A percentile compares a stretch with the other conserved stretches of the same genome.
Conservation (phyloP, 305 asterid species). For the Solanum aculeatissimum region DNA sequence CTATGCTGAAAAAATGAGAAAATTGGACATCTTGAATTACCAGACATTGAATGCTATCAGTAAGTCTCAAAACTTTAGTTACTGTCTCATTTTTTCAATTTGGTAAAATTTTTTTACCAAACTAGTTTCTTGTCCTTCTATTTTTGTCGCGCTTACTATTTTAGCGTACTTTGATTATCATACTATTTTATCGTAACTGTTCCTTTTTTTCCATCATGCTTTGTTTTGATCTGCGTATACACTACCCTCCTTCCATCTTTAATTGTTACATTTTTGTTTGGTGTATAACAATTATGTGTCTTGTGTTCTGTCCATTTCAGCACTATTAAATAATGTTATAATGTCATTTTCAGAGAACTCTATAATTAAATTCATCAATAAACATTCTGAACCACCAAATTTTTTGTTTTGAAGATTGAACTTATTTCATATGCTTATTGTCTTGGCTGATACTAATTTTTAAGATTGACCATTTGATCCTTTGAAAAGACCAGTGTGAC, state of each 20-base stretch:
- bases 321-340: not conserved
- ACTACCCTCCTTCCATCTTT: not conserved
- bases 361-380: not conserved
- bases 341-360: not conserved
- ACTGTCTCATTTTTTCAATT: not conserved
- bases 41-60: constrained; percentile 86
- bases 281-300: not conserved
- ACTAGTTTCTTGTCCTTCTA: not conserved
- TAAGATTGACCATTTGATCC: not conserved
- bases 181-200: too few relatives aligned
- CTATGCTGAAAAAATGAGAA: constrained; percentile 59
- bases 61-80: constrained; percentile 20
- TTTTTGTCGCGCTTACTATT: too few relatives aligned
- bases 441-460: not conserved
- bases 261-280: not conserved
- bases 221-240: not conserved
- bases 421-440: not conserved
- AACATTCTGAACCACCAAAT: not conserved
- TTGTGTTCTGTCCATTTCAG: not conserved
- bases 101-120: not conserved
- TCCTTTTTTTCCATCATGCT: too few relatives aligned
- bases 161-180: not conserved
- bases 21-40: constrained; percentile 79
- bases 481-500: not conserved
- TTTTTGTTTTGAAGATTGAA: not conserved